Evolutionary conservation across 805 yeast genomes (phyloP).

Genomic region (Nakazawaea ernobii): DNA sequence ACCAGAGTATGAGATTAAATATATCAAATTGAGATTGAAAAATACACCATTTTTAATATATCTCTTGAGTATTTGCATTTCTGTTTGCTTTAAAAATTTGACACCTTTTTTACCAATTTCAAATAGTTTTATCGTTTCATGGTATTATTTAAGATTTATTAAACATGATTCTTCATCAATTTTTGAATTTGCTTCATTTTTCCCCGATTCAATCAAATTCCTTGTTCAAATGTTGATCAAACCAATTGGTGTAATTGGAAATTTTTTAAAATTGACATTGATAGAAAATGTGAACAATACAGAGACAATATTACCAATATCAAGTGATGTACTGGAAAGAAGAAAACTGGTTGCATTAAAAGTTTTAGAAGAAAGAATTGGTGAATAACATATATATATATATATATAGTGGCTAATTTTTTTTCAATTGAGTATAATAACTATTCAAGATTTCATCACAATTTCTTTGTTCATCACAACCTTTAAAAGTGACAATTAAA

Average conservation of each 20-base stretch:
- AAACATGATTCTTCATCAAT: conserved; percentile 86
- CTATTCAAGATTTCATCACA: conserved; percentile 47
- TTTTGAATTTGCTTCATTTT: conserved; percentile 75
- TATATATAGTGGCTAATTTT: conserved; percentile 15
- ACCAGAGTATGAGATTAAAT: conserved; percentile 49
- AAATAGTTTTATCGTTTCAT: conserved; percentile 59
- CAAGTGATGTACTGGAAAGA: conserved; percentile 61
- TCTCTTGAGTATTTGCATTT: conserved; percentile 23
- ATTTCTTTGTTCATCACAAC: conserved; percentile 41
- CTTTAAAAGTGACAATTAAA: conserved; percentile 56
- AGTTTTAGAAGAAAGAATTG: conserved; percentile 62
- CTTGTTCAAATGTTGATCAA: conserved; percentile 47
- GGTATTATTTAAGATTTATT: conserved; percentile 74
- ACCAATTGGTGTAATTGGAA: conserved; percentile 23
- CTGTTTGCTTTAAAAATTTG: conserved; percentile 25
- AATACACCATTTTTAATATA: conserved; percentile 51
- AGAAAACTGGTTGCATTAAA: conserved; percentile 74
- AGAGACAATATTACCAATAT: conserved; percentile 1
- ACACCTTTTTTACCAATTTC: conserved; percentile 53
- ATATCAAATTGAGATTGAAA: conserved; percentile 51
- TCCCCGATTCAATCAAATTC: conserved; percentile 61
- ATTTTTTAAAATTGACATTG: neutral
- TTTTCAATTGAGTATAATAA: conserved; percentile 23
- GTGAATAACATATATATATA: neutral
- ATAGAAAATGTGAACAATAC: neutral